Base-by-base conservation (phyloP, 345 rosid species). In the Salix suchowensis region DNA sequence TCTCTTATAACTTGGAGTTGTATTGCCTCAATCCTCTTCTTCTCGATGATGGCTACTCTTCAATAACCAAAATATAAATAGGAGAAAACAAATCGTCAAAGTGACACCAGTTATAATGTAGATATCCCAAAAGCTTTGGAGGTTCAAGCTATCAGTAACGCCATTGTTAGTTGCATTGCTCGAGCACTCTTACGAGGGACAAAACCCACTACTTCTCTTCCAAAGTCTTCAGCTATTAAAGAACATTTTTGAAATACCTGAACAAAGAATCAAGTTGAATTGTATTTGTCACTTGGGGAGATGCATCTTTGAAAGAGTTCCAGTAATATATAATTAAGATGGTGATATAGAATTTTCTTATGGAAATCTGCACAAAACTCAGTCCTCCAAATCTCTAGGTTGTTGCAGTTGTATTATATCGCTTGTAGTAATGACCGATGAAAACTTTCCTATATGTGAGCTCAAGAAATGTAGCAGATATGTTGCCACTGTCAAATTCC, bases 331-430 rank as follows among this genome's bases (percentile, higher is more conserved):
- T 52, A 52, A 5, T 52, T 52, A 52, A 18, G 58, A 52, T 52
- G 58, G 68, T 9, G 16, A 18, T 18, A 39, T 39, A 8, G 7
- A 5, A 30, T 23, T 64, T 10, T 46, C 2, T 9, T 30, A 44
- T 23, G 24, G 50, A 87, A 34, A 34, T 34, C 36, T 88, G 84
- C 34, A 88, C 91, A 61, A 88, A 88, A 78, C 84, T 90, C 14
- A 90, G 74, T 68, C 94, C 94, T 30, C 89, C 90, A 64, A 86
- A 87, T 82, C 85, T 86, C 76, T 72, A 73, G 36, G 79, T 70
- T 30, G 77, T 74, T 32, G 77, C 6, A 36, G 52, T 77, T 34
- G 83, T 84, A 10, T 60, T 34, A 71, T 76, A 88, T 21, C 71
- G 26, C 15, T 80, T 84, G 88, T 0, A 30, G 32, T 30, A 30